A percentile compares a stretch with the other conserved stretches of the same genome.
Conservation (phyloP, 78 protist genomes). For the Dictyostelium brefeldianum region DNA sequence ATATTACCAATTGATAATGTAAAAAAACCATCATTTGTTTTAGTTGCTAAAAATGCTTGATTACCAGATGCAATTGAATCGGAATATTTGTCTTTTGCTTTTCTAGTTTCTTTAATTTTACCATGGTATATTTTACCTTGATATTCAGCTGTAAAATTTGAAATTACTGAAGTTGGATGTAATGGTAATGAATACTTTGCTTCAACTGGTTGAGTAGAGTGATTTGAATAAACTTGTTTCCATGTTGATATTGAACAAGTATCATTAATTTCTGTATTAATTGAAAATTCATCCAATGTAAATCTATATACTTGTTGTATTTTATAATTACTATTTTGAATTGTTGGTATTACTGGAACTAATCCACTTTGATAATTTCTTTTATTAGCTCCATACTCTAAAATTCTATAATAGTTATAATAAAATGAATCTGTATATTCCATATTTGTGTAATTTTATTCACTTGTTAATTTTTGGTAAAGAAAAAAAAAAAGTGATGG, state of each 20-base stretch:
- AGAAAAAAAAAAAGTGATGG: too few relatives aligned
- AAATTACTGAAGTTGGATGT: constrained; percentile 10
- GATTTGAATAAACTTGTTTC: constrained; percentile 1
- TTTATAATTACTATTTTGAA: neutral
- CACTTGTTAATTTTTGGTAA: too few relatives aligned
- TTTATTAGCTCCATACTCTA: neutral
- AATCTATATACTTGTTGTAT: neutral
- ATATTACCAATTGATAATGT: constrained; percentile 85
- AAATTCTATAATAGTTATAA: constrained; percentile 22
- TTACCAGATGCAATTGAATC: constrained; percentile 62
- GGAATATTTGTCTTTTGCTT: constrained; percentile 5
- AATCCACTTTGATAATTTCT: neutral
- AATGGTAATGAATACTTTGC: constrained; percentile 33
- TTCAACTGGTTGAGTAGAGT: neutral
- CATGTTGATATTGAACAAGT: neutral
- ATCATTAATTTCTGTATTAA: neutral
- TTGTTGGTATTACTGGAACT: neutral
- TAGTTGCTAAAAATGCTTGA: constrained; percentile 48
- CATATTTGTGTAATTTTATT: too few relatives aligned
- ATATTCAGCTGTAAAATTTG: constrained; percentile 17
- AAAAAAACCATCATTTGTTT: constrained; percentile 3
- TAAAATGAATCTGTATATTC: constrained; percentile 4
- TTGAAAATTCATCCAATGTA: neutral
- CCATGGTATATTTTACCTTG: constrained; percentile 12
- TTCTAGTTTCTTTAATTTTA: constrained; percentile 35